Base-by-base conservation (phyloP, 2,329 filamentous ascomycete species). In the Mollisia scopiformis region DNA sequence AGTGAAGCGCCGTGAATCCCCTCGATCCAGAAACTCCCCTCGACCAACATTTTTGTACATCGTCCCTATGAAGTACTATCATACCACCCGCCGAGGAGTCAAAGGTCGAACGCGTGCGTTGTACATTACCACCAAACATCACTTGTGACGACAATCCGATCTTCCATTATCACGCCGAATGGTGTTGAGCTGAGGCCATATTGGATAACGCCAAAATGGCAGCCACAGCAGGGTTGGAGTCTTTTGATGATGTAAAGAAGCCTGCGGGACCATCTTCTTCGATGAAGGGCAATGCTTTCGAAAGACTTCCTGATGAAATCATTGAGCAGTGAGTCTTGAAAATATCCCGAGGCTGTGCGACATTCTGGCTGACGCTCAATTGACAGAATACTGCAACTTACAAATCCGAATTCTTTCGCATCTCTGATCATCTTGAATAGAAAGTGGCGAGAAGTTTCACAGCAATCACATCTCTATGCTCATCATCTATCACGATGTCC, bases 271-370 rank as follows among this genome's bases (percentile, higher is more conserved):
- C 62, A 33, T 51, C 55, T 21, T 49, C 13, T n/a, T 11, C 49
- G n/a, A 63, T 55, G 57, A 55, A 62, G 39, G 65, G 35, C 1
- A 41, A 51, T 1, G 65, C 69, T 33, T 85, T 89, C 67, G 78
- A 83, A 35, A 79, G 77, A 49, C 78, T 90, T 11, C 88, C 88
- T 6, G 84, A 88, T 73, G 87, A 90, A 73, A 90, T 90, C 61
- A 88, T 90, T 67, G 78, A 88, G 71, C 85, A 89, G 88, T 90
- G 76, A 74, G 84, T 75, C 37, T 49, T 37, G 50, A n/a, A n/a
- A 52, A 54, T 16, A 57, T 58, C 28, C 55, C 25, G 46, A 57
- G 62, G 33, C 43, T 47, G 43, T 47, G 14, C 43, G 43, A 28
- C 43, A 47, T 27, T 16, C 28, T 47, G 54, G 60, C 58, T 67